phyloP scores from a whole-genome alignment of 2,329 filamentous ascomycete genomes.

The Penicillium sp. region DNA sequence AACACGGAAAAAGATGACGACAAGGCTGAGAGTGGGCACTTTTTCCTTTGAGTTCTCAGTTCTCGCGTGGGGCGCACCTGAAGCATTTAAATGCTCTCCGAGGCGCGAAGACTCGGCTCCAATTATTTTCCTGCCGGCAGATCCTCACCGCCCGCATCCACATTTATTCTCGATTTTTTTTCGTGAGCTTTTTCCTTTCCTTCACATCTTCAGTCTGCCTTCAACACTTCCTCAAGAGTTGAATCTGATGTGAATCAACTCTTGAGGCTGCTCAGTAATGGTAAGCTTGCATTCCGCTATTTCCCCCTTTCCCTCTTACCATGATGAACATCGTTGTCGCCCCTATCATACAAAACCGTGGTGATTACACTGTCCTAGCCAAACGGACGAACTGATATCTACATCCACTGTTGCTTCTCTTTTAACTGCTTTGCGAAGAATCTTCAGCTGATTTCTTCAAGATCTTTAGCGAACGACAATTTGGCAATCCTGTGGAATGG shows the following conservation, averaged over 20 bases:
- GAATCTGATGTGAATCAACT: slow-evolving; percentile 21
- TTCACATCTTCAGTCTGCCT: slow-evolving; percentile 11
- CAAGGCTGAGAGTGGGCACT: background rate
- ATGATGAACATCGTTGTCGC: slow-evolving; percentile 65
- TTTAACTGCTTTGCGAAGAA: slow-evolving; percentile 10
- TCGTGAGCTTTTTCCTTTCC: slow-evolving; percentile 9
- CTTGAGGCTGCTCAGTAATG: slow-evolving; percentile 20
- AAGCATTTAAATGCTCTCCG: slow-evolving; percentile 5
- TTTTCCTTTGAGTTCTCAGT: slow-evolving; percentile 18
- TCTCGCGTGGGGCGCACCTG: slow-evolving; percentile 23
- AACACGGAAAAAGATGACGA: background rate
- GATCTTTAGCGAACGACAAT: slow-evolving; percentile 1
- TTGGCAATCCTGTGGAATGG: background rate
- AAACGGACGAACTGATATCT: slow-evolving; percentile 60
- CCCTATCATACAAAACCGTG: slow-evolving; percentile 62
- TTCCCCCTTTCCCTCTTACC: slow-evolving; percentile 20
- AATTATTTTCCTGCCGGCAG: slow-evolving; percentile 31
- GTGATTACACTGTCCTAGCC: slow-evolving; percentile 63
- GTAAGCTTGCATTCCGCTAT: slow-evolving; percentile 28
- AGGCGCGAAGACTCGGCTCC: slow-evolving; percentile 12
- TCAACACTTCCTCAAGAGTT: slow-evolving; percentile 18
- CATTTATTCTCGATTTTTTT: slow-evolving; percentile 28
- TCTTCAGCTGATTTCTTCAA: slow-evolving; percentile 32
- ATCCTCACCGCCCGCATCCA: slow-evolving; percentile 26
- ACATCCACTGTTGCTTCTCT: slow-evolving; percentile 13